Conservation (phyloP, 768 basidiomycete species). For the Candolleomyces efflorescens region DNA sequence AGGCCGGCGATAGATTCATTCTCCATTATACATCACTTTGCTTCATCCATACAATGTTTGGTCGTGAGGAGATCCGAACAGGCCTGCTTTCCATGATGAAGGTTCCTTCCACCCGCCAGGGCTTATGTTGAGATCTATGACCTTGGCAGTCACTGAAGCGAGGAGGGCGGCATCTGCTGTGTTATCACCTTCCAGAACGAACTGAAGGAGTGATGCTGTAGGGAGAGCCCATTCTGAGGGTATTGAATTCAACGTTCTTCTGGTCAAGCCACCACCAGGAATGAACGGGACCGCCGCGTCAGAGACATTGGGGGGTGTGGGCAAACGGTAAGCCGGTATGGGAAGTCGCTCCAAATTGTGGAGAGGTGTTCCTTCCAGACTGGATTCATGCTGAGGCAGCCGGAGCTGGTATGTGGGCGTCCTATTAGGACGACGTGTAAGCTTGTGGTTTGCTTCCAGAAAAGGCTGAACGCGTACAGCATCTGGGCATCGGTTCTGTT, state of each 20-base stretch:
- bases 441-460: background rate
- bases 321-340: constrained; percentile 52
- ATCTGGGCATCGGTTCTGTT: constrained; percentile 77
- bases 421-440: constrained; percentile 27
- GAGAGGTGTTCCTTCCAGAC: constrained; percentile 39
- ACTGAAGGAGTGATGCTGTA: constrained; percentile 60
- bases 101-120: constrained; percentile 56
- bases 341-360: constrained; percentile 40
- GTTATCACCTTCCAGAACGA: constrained; percentile 83
- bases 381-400: constrained; percentile 37
- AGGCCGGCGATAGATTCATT: constrained; percentile 47
- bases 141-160: constrained; percentile 49
- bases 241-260: constrained; percentile 59
- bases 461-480: constrained; percentile 42
- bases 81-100: constrained; percentile 58
- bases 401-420: constrained; percentile 62
- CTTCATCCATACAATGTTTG: constrained; percentile 64
- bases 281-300: constrained; percentile 57
- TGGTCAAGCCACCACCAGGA: constrained; percentile 73
- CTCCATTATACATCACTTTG: constrained; percentile 8
- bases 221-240: constrained; percentile 48
- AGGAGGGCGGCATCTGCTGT: constrained; percentile 62
- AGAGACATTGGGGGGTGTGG: constrained; percentile 32
- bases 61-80: constrained; percentile 74
- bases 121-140: constrained; percentile 33